Percentiles rank a stretch among this genome's conserved stretches.
These are phyloP conservation scores for Closterium sp. DNA, from an alignment of 139 green algal species.

Conservation along the genomic window DNA sequence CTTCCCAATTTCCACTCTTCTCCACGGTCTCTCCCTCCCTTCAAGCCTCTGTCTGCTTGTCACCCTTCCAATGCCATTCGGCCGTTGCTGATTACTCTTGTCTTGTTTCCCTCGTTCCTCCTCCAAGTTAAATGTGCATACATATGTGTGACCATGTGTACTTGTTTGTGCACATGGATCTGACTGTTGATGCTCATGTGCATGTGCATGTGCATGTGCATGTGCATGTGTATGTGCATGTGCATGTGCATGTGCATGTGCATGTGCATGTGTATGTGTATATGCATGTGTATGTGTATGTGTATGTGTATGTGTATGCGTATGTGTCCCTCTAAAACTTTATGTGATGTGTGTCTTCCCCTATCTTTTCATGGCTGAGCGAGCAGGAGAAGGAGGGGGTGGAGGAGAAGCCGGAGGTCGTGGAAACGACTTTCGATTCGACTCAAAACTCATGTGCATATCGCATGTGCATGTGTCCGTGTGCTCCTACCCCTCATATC, in stretches of 20 bases:
- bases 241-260: neutral
- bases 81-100: neutral
- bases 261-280: neutral
- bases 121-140: neutral
- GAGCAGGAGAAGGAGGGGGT: no score
- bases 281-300: neutral
- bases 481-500: no score
- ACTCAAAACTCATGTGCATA: no score
- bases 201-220: slow-evolving; percentile 2
- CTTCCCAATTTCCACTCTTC: neutral
- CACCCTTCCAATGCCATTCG: neutral
- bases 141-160: neutral
- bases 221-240: neutral
- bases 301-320: neutral
- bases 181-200: neutral
- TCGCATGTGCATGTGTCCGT: no score
- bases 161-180: neutral
- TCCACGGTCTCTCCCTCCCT: neutral
- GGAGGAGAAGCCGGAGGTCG: no score
- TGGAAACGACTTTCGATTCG: no score
- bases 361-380: no score
- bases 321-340: no score
- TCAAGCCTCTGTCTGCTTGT: neutral
- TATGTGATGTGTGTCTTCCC: no score
- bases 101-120: neutral